These are phyloP conservation scores for Apiospora malaysiana DNA, from an alignment of 2,329 filamentous ascomycete genomes.

Conservation along the genomic window DNA sequence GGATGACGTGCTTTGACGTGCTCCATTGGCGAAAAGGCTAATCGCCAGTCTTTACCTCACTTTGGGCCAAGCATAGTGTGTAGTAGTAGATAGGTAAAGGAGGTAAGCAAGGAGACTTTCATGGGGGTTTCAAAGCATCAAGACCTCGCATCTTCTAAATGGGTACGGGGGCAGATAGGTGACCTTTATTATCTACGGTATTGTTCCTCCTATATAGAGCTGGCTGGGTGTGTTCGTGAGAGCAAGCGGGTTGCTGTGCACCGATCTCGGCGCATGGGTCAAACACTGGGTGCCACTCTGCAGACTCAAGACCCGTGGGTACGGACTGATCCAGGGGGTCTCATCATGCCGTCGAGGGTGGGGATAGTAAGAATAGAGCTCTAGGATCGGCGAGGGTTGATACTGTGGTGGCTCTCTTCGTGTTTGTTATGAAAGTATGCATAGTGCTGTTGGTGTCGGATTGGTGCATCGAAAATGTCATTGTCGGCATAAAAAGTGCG, in stretches of 20 bases:
- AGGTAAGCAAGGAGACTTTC: neutral
- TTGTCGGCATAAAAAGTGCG: neutral
- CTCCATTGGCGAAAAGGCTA: neutral
- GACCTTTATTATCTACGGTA: neutral
- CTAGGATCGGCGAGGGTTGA: neutral
- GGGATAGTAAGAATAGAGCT: neutral
- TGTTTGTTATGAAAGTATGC: neutral
- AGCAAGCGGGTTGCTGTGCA: neutral
- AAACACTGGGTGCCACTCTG: neutral
- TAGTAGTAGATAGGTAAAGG: too few relatives aligned
- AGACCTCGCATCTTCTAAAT: neutral
- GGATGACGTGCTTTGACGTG: slow-evolving; percentile 9
- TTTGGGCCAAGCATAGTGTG: neutral
- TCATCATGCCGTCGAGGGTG: slow-evolving; percentile 10
- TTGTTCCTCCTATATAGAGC: neutral
- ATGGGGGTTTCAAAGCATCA: too few relatives aligned
- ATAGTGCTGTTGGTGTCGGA: neutral
- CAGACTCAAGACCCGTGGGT: neutral
- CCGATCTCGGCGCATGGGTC: slow-evolving; percentile 11
- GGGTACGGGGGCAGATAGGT: neutral
- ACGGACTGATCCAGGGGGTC: slow-evolving; percentile 1
- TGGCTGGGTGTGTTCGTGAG: neutral
- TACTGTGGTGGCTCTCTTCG: neutral
- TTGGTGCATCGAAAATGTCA: too few relatives aligned
- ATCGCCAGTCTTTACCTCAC: neutral